A percentile compares a stretch with the other conserved stretches of the same genome.
These are phyloP conservation scores for Pseudogymnoascus sp. DNA, from an alignment of 2,329 filamentous ascomycete species.

Conservation along the genomic window DNA sequence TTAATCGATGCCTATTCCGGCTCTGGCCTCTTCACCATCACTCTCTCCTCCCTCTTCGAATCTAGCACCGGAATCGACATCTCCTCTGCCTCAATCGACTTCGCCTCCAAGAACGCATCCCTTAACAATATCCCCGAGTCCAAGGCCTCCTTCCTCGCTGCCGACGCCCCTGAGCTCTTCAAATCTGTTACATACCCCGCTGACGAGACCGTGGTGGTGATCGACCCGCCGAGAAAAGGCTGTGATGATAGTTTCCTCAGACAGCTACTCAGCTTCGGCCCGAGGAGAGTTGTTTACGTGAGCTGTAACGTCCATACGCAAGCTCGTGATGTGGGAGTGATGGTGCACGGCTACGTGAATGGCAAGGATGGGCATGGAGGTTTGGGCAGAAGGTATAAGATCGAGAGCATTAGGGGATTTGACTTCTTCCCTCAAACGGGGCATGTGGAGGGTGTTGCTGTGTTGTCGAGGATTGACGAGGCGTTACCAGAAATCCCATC, in stretches of 20 bases:
- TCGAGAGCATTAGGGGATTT: constrained; percentile 86
- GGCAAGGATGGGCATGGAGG: constrained; percentile 17
- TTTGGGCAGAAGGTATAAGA: constrained; percentile 54
- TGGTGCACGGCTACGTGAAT: constrained; percentile 60
- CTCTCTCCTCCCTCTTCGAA: constrained; percentile 75
- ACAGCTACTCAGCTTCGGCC: constrained; percentile 72
- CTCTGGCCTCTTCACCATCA: constrained; percentile 94
- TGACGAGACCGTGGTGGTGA: constrained; percentile 82
- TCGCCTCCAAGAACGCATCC: constrained; percentile 67
- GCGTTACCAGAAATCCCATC: background rate
- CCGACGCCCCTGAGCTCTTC: constrained; percentile 80
- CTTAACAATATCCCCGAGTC: constrained; percentile 61
- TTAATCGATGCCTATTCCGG: constrained; percentile 97
- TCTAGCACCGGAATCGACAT: constrained; percentile 88
- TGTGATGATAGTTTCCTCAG: constrained; percentile 77
- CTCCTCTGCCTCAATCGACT: constrained; percentile 65
- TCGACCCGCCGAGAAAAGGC: constrained; percentile 94
- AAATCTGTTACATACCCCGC: constrained; percentile 62
- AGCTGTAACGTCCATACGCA: constrained; percentile 98
- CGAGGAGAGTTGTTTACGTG: constrained; percentile 79
- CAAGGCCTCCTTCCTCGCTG: constrained; percentile 77
- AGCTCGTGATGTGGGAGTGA: constrained; percentile 79
- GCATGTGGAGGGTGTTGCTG: constrained; percentile 60
- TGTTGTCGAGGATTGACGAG: constrained; percentile 49
- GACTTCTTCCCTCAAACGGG: constrained; percentile 93